Conservation (phyloP, 1,139 yeast genomes). For the Suhomyces maxii region DNA sequence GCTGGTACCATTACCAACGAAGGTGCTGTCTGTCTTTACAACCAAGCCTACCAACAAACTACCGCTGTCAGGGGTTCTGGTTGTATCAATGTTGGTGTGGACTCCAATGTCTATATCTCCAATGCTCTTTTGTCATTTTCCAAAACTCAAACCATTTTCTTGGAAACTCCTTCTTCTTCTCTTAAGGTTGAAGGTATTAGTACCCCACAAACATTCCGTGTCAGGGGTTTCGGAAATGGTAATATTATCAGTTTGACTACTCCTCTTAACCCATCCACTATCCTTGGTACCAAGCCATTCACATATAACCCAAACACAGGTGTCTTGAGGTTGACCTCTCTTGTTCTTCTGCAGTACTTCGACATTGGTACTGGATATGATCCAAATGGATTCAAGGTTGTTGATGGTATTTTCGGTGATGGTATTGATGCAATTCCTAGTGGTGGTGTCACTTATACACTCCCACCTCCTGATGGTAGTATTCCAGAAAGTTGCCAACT, state of each 20-base stretch:
- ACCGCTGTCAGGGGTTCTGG: conserved; percentile 17
- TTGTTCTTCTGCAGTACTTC: conserved; percentile 15
- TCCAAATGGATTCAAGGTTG: conserved; percentile 7
- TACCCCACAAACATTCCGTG: conserved; percentile 21
- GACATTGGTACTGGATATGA: conserved; percentile 26
- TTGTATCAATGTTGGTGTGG: conserved; percentile 14
- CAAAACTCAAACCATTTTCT: conserved; percentile 15
- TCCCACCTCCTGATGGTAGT: conserved; percentile 6
- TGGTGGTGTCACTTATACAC: conserved; percentile 20
- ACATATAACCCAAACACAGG: conserved; percentile 20
- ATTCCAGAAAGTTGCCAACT: conserved; percentile 3
- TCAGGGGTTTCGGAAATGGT: conserved; percentile 33
- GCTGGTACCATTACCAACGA: conserved; percentile 10
- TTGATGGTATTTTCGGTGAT: conserved; percentile 17
- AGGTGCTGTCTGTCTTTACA: conserved; percentile 17
- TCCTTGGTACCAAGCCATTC: conserved; percentile 4
- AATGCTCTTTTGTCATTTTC: conserved; percentile 10
- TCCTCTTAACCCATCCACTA: too few species aligned
- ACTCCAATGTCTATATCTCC: conserved; percentile 10
- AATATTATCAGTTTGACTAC: conserved; percentile 21
- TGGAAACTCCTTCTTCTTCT: conserved; percentile 12
- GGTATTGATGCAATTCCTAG: conserved; percentile 15
- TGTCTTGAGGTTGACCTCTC: conserved; percentile 19
- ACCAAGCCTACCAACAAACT: conserved; percentile 14
- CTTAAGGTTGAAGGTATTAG: conserved; percentile 17